phyloP scores from a whole-genome alignment of 306 rosid species.

The Prunus campanulata region DNA sequence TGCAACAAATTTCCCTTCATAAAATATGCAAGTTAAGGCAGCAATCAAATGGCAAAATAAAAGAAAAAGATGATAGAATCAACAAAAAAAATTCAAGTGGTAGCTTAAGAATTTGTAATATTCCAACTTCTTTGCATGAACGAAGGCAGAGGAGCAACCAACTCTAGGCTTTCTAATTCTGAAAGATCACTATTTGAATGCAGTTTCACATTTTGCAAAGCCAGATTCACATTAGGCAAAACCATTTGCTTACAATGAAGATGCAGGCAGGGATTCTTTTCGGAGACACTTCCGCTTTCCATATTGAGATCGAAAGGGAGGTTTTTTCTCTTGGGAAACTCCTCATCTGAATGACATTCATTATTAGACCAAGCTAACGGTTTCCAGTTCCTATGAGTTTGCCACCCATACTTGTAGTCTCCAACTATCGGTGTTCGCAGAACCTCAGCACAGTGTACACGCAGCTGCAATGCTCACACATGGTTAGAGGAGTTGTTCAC shows the following conservation, averaged over 20 bases:
- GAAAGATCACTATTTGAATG: conserved; percentile 54
- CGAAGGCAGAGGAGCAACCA: conserved; percentile 67
- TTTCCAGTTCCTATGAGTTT: conserved; percentile 66
- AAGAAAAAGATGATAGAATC: not conserved
- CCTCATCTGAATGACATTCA: conserved; percentile 38
- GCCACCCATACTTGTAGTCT: conserved; percentile 95
- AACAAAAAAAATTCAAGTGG: not conserved
- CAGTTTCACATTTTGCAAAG: conserved; percentile 48
- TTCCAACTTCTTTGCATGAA: conserved; percentile 94
- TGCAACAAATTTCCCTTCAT: too few species aligned
- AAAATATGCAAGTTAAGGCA: too few species aligned
- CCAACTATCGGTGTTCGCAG: conserved; percentile 93
- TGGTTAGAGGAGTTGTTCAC: not conserved
- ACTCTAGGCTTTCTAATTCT: conserved; percentile 47
- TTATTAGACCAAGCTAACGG: conserved; percentile 32
- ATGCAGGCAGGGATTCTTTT: conserved; percentile 64
- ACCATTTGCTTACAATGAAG: conserved; percentile 82
- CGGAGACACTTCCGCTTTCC: conserved; percentile 64
- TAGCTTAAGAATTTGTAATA: conserved; percentile 40
- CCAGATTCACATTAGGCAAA: conserved; percentile 66
- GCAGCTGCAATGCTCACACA: conserved; percentile 50
- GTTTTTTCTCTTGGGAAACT: conserved; percentile 34
- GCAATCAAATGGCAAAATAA: too few species aligned
- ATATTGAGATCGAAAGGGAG: conserved; percentile 74
- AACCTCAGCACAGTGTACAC: conserved; percentile 93